Conservation (phyloP, 73 alveolate species). For the Paramecium primaurelia region DNA sequence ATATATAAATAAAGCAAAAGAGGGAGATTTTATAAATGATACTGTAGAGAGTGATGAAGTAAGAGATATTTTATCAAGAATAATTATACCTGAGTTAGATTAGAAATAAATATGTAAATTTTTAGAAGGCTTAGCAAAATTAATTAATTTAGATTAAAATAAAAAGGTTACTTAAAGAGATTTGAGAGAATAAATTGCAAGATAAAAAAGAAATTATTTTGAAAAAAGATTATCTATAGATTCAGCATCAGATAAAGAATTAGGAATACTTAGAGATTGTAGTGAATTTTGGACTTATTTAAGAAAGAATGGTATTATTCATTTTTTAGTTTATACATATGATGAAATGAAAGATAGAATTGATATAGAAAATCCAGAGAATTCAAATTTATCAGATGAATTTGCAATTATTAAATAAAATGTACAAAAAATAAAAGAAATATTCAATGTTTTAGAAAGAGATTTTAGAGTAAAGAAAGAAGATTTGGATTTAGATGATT, state of each 20-base stretch:
- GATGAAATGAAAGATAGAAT: conserved; percentile 55
- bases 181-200: not conserved
- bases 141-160: not conserved
- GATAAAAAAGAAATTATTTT: not conserved
- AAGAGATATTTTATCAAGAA: conserved; percentile 47
- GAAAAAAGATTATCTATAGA: not conserved
- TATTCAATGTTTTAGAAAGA: conserved; percentile 30
- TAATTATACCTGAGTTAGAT: conserved; percentile 48
- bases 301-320: conserved; percentile 48
- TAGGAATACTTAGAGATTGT: conserved; percentile 39
- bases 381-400: conserved; percentile 34
- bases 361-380: conserved; percentile 33
- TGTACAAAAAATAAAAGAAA: conserved; percentile 15
- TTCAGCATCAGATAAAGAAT: not conserved
- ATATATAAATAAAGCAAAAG: conserved; percentile 53
- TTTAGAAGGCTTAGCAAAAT: conserved; percentile 41
- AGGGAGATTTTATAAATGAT: conserved; percentile 33
- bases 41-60: conserved; percentile 43
- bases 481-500: conserved; percentile 32
- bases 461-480: conserved; percentile 37
- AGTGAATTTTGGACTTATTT: conserved; percentile 59
- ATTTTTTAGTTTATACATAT: conserved; percentile 45
- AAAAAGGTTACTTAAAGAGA: not conserved
- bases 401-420: conserved; percentile 37
- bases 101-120: conserved; percentile 16